Evolutionary conservation across 768 basidiomycete genomes (phyloP).

Genomic region (Russula sp.): DNA sequence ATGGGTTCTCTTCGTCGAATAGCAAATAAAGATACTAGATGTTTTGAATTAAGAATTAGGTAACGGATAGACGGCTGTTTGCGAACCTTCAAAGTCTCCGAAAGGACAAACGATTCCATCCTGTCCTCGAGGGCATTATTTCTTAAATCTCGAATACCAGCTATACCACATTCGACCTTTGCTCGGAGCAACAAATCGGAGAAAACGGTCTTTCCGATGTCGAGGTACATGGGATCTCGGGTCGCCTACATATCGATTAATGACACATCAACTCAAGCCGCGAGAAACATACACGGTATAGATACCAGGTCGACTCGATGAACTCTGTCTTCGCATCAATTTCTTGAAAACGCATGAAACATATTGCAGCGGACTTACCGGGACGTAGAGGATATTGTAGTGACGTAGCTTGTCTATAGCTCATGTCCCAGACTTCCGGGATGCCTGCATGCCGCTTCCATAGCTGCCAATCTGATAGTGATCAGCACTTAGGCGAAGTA

Average conservation of each 20-base stretch:
- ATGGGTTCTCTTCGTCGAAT: slow-evolving; percentile 77
- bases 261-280: background rate
- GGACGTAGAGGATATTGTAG: slow-evolving; percentile 77
- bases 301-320: slow-evolving; percentile 93
- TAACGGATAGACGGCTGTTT: background rate
- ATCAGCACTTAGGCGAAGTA: background rate
- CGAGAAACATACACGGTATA: slow-evolving; percentile 61
- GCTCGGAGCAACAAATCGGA: slow-evolving; percentile 65
- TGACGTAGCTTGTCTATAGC: slow-evolving; percentile 61
- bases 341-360: background rate
- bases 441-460: slow-evolving; percentile 84
- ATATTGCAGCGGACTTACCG: slow-evolving; percentile 28
- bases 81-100: slow-evolving; percentile 81
- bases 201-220: slow-evolving; percentile 81
- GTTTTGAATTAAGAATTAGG: background rate
- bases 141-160: slow-evolving; percentile 73
- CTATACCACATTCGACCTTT: slow-evolving; percentile 81
- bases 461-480: slow-evolving; percentile 72
- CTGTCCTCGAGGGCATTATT: slow-evolving; percentile 78
- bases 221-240: slow-evolving; percentile 84
- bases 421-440: slow-evolving; percentile 89
- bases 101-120: slow-evolving; percentile 96
- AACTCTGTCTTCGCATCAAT: slow-evolving; percentile 49
- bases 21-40: slow-evolving; percentile 83
- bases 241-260: slow-evolving; percentile 58